Base-by-base conservation (phyloP, 1,284 basidiomycete genomes). In the Agroathelia rolfsii region DNA sequence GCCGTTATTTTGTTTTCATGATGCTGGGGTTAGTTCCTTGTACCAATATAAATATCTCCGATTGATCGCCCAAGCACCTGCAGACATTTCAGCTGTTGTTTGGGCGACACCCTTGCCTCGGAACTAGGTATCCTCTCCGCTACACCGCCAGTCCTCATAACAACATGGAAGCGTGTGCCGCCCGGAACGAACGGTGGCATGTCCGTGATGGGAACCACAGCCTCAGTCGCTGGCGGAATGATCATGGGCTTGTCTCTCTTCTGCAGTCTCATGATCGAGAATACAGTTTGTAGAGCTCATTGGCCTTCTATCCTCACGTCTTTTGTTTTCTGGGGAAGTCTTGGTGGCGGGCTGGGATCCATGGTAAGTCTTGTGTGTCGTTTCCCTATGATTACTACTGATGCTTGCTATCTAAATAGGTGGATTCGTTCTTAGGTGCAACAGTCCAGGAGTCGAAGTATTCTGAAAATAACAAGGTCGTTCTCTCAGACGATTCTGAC, bases 101-200 rank as follows among this genome's bases (percentile, higher is more conserved):
- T 87, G 3, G 87, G 85, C 1, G 87, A 92, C 48, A 92, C 86
- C 0, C 69, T 76, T 7, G 73, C 73, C 0, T 86, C 82, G 10
- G 82, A 88, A 56, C 69, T 94, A 14, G 90, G 90, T 18, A 92
- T 89, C 47, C 68, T 89, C 29, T 80, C 85, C 12, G 53, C 52
- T 11, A 64, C 69, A 3, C 64, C 64, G 4, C 90, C 90, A 0
- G 53, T 74, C 24, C 69, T 92, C 18, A 71, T 89, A 44, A 87
- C 87, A 2, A 88, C 81, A 2, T 53, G 80, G 28, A 63, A 64
- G 36, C 44, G 57, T 0, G 87, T 93, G 0, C 90, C 90, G 1
- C 79, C 82, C 0, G 93, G 93, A 1, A 95, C 93, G 2, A 96
- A 97, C 50, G 93, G 93, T 6, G 93, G 72, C 1, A 69, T 96